Evolutionary conservation across 441 rosid species (phyloP).

Genomic region (Croton laevigatus): DNA sequence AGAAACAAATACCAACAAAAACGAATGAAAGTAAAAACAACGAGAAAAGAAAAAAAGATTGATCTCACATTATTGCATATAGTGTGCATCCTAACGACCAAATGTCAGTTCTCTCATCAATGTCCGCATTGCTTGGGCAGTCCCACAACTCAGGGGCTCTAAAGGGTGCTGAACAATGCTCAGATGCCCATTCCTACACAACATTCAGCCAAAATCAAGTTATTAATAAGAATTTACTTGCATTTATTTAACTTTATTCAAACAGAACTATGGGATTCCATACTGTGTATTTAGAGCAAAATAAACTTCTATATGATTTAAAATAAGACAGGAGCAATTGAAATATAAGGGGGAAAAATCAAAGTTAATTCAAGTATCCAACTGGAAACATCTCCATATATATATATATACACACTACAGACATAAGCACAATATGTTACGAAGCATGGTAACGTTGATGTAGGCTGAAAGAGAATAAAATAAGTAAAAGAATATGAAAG

Average conservation of each 20-base stretch:
- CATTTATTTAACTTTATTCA: background rate
- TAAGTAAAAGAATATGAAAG: background rate
- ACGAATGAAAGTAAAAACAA: background rate
- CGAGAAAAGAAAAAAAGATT: conserved; percentile 1
- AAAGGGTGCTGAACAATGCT: conserved; percentile 95
- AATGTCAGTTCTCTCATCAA: conserved; percentile 96
- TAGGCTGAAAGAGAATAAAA: background rate
- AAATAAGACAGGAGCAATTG: background rate
- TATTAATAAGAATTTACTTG: background rate
- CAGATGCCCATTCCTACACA: conserved; percentile 90
- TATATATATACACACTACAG: background rate
- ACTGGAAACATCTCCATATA: background rate
- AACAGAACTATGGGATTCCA: background rate
- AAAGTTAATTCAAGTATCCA: background rate
- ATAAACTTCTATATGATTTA: background rate
- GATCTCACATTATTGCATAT: conserved; percentile 84
- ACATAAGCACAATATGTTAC: background rate
- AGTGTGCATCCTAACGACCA: conserved; percentile 99
- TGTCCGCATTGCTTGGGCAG: conserved; percentile 89
- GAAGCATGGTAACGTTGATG: conserved; percentile 4
- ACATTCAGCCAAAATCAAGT: conserved; percentile 23
- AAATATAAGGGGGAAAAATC: background rate
- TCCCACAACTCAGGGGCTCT: conserved; percentile 99
- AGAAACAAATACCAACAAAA: background rate
- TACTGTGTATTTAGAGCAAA: background rate